Evolutionary conservation across 805 yeast genomes (phyloP), one percentile per base, ranked within the genome.

Genomic region (Candida awuae): DNA sequence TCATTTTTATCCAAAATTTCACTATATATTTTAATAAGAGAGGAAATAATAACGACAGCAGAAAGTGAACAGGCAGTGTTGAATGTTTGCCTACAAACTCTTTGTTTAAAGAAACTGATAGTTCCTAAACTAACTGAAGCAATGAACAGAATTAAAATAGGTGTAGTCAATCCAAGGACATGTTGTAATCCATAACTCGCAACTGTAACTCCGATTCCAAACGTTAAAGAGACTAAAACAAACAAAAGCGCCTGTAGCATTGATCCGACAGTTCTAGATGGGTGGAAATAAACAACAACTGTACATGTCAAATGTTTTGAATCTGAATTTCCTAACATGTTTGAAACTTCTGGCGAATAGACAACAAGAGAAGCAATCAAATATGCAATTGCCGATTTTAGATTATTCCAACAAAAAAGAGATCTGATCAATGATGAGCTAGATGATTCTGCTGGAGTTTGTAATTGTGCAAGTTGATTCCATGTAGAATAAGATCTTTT

Each of bases 251-350:
- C 77, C 53, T 84, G 86, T 43, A 77, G 71, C 90, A 84, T 84
- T 15, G 84, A 74, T 0, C 95, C 95, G 41, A 74, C 72, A 0
- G 92, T 71, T 35, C 94, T 59, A 2, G 88, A 72, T 0, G 94
- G 86, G 53, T 84, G 92, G 64, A 85, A 84, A 57, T 85, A 85
- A 2, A 84, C 92, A 1, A 84, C 81, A 8, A 80, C 80, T 0
- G 94, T 85, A 28, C 94, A 86, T 3, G 81, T 77, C 46, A 83
- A 71, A 62, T 84, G 95, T 55, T 84, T 84, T 9, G 82, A 75
- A 58, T 82, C 88, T 19, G 83, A 68, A 26, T 61, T 55, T 0
- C 94, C 94, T 31, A 83, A 54, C 2, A 75, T 43, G 14, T 57
- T 49, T 9, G 77, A 67, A 33, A 78, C 61, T 1, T 71, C 61